Conservation (phyloP, 192 early-diverging fungal species). For the Haplosporangium gracile region DNA sequence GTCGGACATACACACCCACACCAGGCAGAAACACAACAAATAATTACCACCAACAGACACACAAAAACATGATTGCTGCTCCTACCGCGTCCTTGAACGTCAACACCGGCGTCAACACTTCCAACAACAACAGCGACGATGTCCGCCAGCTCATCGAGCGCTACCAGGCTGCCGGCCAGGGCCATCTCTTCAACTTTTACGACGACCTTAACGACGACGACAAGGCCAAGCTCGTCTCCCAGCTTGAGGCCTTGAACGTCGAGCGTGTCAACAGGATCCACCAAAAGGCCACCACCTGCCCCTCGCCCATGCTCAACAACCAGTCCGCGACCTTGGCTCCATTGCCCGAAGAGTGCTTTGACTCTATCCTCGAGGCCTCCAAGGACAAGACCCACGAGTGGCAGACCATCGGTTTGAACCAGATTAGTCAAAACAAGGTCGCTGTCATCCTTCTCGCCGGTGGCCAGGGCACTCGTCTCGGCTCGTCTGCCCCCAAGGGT, state of each 20-base stretch:
- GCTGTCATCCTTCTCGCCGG: constrained; percentile 94
- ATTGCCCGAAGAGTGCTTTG: constrained; percentile 75
- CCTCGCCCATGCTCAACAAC: constrained; percentile 48
- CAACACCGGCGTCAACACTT: constrained; percentile 3
- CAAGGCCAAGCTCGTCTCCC: constrained; percentile 68
- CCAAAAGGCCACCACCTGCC: constrained; percentile 71
- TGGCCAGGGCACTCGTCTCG: constrained; percentile 88
- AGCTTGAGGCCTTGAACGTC: constrained; percentile 81
- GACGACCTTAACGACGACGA: constrained; percentile 72
- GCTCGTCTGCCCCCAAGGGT: constrained; percentile 87
- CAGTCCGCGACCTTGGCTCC: constrained; percentile 69
- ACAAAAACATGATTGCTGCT: constrained; percentile 26
- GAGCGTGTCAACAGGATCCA: constrained; percentile 86
- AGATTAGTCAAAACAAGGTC: constrained; percentile 89
- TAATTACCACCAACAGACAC: not conserved
- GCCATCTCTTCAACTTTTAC: constrained; percentile 89
- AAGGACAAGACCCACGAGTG: constrained; percentile 71
- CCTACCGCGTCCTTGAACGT: constrained; percentile 15
- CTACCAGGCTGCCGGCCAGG: constrained; percentile 83
- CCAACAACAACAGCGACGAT: constrained; percentile 21
- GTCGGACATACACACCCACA: not conserved
- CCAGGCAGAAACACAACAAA: not conserved
- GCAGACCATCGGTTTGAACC: constrained; percentile 77
- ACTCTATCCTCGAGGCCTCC: constrained; percentile 66
- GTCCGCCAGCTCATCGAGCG: constrained; percentile 64